Base-by-base conservation (phyloP, 371 early-diverging fungal genomes). In the Mucor sp. region DNA sequence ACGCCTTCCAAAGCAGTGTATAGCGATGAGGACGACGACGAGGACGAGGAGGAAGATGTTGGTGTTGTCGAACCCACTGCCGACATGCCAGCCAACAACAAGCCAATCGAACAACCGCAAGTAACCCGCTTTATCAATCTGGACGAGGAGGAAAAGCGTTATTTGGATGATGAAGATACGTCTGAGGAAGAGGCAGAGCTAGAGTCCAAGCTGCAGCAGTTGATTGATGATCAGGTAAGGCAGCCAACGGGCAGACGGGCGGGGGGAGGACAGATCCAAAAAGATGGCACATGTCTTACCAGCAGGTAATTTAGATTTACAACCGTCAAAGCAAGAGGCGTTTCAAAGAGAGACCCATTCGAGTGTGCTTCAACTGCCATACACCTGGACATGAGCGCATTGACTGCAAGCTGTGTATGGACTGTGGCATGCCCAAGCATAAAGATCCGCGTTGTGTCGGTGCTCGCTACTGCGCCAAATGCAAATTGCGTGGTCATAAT, bases 181-280 rank as follows among this genome's bases (percentile, higher is more conserved):
- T 62, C 66, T 27, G 71, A 70, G 23, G 71, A 70, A 53, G 71
- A 70, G 37, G 43, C 50, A 9, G 71, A 70, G 35, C 21, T 62
- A 6, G 58, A 33, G 28, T 14, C 23, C 1, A 58, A 70, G 21
- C 47, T 70, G 15, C 71, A 66, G 14, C 43, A 62, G 6, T n/a
- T 70, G 37, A 70, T 70, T 35, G 71, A 66, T 39, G 59, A 70
- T 15, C 66, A 66, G 50, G 62, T 70, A 70, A 33, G 27, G 39
- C 12, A 3, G 11, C 15, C 32, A 6, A 17, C 15, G 1, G 43
- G n/a, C n/a, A 4, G 37, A 35, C 37, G 12, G n/a, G n/a, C 1
- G 9, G 17, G 32, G 17, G 3, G 17, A 9, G 7, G 7, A 17
- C n/a, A 30, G 6, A 30, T 6, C 30, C 2, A 30, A 30, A 30